A percentile compares a stretch with the other conserved stretches of the same genome.
phyloP scores from a whole-genome alignment of 345 rosid genomes.

The Carallia pectinifolia region DNA sequence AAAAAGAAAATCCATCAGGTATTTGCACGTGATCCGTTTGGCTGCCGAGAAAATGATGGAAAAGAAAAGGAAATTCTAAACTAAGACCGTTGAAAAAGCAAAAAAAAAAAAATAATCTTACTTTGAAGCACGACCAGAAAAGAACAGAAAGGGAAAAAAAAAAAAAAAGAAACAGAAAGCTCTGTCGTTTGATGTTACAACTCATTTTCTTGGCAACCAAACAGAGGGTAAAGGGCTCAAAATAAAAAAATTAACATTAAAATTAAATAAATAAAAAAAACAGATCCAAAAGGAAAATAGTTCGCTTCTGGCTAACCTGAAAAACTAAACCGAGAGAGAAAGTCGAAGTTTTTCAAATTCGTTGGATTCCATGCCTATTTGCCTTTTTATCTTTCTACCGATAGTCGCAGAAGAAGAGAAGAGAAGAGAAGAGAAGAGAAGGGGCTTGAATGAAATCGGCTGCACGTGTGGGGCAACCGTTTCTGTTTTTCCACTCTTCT shows the following conservation, averaged over 20 bases:
- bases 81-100: too few relatives aligned
- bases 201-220: slow-evolving; percentile 16
- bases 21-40: neutral
- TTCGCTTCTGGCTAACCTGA: neutral
- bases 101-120: too few relatives aligned
- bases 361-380: slow-evolving; percentile 39
- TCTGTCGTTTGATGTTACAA: neutral
- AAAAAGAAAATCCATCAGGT: neutral
- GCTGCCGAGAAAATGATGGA: neutral
- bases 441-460: neutral
- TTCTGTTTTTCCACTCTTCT: slow-evolving; percentile 17
- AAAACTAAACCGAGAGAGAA: neutral
- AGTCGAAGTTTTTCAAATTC: slow-evolving; percentile 35
- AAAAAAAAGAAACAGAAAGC: neutral
- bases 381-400: too few relatives aligned
- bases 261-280: neutral
- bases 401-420: neutral
- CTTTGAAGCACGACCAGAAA: too few relatives aligned
- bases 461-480: neutral
- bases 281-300: neutral
- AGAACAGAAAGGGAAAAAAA: neutral
- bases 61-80: too few relatives aligned
- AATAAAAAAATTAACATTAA: neutral
- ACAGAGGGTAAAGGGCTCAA: neutral
- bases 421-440: neutral